Evolutionary conservation across 805 yeast genomes (phyloP).

Genomic region (Kodamaea jinghongensis): DNA sequence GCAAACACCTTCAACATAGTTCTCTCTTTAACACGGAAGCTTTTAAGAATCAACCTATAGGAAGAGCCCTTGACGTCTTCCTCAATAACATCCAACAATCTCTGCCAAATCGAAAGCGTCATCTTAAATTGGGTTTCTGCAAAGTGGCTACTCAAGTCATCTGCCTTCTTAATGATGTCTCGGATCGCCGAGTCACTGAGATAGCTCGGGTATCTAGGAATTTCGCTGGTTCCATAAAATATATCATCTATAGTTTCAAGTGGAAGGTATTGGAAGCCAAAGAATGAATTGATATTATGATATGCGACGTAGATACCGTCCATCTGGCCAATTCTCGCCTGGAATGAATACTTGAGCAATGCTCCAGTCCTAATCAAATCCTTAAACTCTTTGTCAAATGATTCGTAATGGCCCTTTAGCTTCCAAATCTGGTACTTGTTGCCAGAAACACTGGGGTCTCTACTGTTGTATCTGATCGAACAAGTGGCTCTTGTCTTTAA

Average conservation of each 20-base stretch:
- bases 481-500: slow-evolving; percentile 88
- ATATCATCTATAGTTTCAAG: slow-evolving; percentile 62
- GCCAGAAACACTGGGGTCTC: slow-evolving; percentile 51
- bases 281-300: slow-evolving; percentile 75
- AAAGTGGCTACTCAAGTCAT: slow-evolving; percentile 42
- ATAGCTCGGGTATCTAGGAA: slow-evolving; percentile 10
- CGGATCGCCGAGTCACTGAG: slow-evolving; percentile 9
- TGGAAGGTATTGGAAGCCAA: slow-evolving; percentile 90
- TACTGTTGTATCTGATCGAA: slow-evolving; percentile 75
- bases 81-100: slow-evolving; percentile 25
- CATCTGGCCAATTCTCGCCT: slow-evolving; percentile 94
- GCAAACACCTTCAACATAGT: slow-evolving; percentile 27
- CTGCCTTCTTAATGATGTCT: slow-evolving; percentile 12
- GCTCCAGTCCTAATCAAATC: slow-evolving; percentile 74
- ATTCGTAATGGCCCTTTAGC: slow-evolving; percentile 64
- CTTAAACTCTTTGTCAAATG: slow-evolving; percentile 75
- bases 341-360: slow-evolving; percentile 79
- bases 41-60: slow-evolving; percentile 28
- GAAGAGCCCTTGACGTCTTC: slow-evolving; percentile 25
- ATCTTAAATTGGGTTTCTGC: slow-evolving; percentile 69
- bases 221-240: slow-evolving; percentile 22
- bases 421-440: slow-evolving; percentile 68
- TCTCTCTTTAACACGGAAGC: slow-evolving; percentile 9
- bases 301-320: slow-evolving; percentile 93
- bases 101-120: slow-evolving; percentile 23